Base-by-base conservation (phyloP, 129 eudicot genomes). In the Helianthus annuus region DNA sequence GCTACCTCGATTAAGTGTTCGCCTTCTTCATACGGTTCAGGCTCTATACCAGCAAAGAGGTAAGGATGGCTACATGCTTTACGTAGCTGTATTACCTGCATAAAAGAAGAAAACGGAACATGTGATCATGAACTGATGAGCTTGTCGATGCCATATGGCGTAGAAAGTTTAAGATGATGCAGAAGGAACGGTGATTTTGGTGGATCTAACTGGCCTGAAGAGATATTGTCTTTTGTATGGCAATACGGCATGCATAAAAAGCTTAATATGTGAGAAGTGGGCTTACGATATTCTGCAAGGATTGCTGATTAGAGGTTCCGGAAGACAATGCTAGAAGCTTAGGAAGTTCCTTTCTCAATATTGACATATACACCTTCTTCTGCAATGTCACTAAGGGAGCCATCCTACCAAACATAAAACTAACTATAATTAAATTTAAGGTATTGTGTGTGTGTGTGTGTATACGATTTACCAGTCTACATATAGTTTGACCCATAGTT, bases 31-130 rank as follows among this genome's bases (percentile, higher is more conserved):
- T 89, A 93, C 16, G 98, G 98, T 81, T 93, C 98, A 66, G 98
- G 97, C 87, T 93, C 98, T 56, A 93, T 90, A 71, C 98, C 98
- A 65, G 98, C 86, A 66, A 93, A 93, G 58, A 93, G 98, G 77
- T 93, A 93, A n/a, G 98, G 98, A 83, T 93, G 98, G 74, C 97
- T 93, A 83, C 98, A 93, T 64, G 98, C 96, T 83, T 93, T 93
- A 27, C 98, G 86, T 29, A 93, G 84, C 80, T 93, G 98, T 67
- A 93, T 87, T 71, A 93, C 97, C 98, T 93, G 87, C 69, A 79
- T 39, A 38, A 46, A 64, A 65, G 34, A n/a, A n/a, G n/a, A n/a
- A n/a, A n/a, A 51, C 71, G 49, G 9, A 63, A 49, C 40, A 55
- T 38, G 16, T 19, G 15, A 63, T 36, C 64, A 49, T 64, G 44